Evolutionary conservation across 2,329 filamentous ascomycete genomes (phyloP).

Genomic region (Chaetomiaceae sp.): DNA sequence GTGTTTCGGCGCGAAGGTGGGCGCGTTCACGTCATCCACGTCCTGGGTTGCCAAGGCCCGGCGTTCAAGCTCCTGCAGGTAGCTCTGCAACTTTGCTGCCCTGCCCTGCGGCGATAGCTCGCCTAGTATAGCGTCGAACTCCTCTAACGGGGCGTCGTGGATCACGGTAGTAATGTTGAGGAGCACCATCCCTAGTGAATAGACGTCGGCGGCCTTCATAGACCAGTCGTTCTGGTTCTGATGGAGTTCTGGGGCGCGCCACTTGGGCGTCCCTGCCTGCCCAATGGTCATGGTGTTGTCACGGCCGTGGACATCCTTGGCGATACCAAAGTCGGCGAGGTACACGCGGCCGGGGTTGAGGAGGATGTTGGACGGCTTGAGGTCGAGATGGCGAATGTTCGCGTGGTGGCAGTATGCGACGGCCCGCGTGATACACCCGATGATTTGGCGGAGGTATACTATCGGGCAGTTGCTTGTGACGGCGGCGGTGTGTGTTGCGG

Average conservation of each 20-base stretch:
- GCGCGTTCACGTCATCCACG: slow-evolving; percentile 32
- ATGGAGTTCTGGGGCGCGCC: slow-evolving; percentile 41
- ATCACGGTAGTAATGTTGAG: slow-evolving; percentile 40
- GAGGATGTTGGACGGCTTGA: slow-evolving; percentile 44
- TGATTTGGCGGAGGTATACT: slow-evolving; percentile 36
- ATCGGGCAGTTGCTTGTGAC: slow-evolving; percentile 31
- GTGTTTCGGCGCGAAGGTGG: slow-evolving; percentile 37
- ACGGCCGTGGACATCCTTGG: slow-evolving; percentile 39
- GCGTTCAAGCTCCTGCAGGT: slow-evolving; percentile 30
- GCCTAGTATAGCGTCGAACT: slow-evolving; percentile 35
- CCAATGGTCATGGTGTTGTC: slow-evolving; percentile 41
- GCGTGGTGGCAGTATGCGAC: slow-evolving; percentile 38
- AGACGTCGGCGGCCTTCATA: slow-evolving; percentile 44
- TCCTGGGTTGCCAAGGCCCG: slow-evolving; percentile 34
- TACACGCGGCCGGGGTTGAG: slow-evolving; percentile 41
- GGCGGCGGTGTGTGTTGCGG: slow-evolving; percentile 15
- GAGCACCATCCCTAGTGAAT: slow-evolving; percentile 42
- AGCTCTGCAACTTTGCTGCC: slow-evolving; percentile 31
- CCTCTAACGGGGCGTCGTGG: slow-evolving; percentile 34
- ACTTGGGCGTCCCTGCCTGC: slow-evolving; percentile 37
- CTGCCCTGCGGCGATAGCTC: slow-evolving; percentile 26
- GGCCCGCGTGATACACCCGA: slow-evolving; percentile 41
- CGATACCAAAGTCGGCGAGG: slow-evolving; percentile 45
- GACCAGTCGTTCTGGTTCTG: slow-evolving; percentile 34
- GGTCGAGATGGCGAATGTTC: slow-evolving; percentile 40